Evolutionary conservation across 2,329 filamentous ascomycete genomes (phyloP), one percentile per base, ranked within the genome.

Genomic region (Penicillium sp.): DNA sequence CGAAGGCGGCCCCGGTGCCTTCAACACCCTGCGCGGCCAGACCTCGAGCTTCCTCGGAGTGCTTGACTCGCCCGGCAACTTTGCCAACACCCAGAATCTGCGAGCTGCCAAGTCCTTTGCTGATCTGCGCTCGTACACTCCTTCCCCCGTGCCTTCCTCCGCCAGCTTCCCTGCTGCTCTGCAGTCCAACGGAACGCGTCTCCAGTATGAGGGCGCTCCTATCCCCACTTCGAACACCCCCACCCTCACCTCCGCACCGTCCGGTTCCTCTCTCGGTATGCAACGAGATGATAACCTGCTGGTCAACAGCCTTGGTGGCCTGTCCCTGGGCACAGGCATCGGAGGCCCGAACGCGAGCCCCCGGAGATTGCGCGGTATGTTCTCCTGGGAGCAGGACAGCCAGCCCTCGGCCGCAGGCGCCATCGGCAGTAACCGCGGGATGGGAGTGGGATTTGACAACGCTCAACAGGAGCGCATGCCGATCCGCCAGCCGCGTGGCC

Each of bases 101-200:
- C 84, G 93, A 29, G 87, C 87, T 18, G 93, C 91, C 47, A 97
- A 97, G 74, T 97, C 91, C 35, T 96, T 96, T 63, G 93, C 91
- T 23, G 93, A 98, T 62, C 73, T 98, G 49, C 86, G 91, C 50
- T 94, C 90, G 1, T 95, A 94, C 69, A 96, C 90, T 11, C 91
- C 91, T 8, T 97, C 91, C 54, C 91, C 93, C 4, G 91, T 87
- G 3, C 84, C 84, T 6, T 95, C 93, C 9, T 88, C 87, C 13
- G 87, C 87, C 4, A 94, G 88, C 72, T 95, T 94, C 62, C 83
- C 87, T 39, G 80, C 80, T 49, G 79, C 77, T 45, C 72, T 87
- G 34, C 74, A 75, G 57, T 75, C 77, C 48, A 83, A 82, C 53
- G 78, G 81, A 39, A 71, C 78, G 31, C 76, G 80, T 39, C 77